A percentile compares a stretch with the other conserved stretches of the same genome.
Conservation (phyloP, 2,329 filamentous ascomycete genomes). For the Pseudogymnoascus sp. region DNA sequence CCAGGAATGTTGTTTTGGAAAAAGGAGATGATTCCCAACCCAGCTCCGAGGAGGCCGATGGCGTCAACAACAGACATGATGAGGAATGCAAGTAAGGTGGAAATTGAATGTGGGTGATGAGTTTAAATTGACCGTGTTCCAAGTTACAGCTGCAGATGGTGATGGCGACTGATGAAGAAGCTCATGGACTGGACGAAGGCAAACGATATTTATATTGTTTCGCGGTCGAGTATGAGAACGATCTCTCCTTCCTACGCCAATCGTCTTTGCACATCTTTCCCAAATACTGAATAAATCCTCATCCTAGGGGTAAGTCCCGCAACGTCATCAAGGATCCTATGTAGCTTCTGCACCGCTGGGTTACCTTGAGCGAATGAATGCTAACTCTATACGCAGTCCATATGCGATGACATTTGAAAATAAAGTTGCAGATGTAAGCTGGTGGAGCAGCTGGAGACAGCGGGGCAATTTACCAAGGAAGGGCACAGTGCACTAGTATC, state of each 20-base stretch:
- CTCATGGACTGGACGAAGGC: neutral
- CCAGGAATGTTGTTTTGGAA: neutral
- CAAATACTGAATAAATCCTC: neutral
- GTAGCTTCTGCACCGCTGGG: neutral
- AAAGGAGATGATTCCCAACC: neutral
- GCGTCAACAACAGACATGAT: neutral
- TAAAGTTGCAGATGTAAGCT: neutral
- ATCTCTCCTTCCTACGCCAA: neutral
- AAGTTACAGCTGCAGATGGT: neutral
- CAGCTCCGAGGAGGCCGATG: neutral
- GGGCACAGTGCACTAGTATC: neutral
- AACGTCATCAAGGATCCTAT: neutral
- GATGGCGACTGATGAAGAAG: neutral
- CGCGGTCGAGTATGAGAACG: neutral
- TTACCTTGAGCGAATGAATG: neutral
- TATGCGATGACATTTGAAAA: neutral
- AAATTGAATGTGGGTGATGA: neutral
- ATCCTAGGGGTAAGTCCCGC: neutral
- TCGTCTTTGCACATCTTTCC: neutral
- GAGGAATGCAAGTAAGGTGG: neutral
- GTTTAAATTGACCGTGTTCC: neutral
- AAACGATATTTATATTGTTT: neutral
- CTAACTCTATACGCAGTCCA: neutral
- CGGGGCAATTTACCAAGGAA: no score
- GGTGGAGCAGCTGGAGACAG: neutral